phyloP scores from a whole-genome alignment of 176 grass and related monocot species.

The Aegilops sharonensis region DNA sequence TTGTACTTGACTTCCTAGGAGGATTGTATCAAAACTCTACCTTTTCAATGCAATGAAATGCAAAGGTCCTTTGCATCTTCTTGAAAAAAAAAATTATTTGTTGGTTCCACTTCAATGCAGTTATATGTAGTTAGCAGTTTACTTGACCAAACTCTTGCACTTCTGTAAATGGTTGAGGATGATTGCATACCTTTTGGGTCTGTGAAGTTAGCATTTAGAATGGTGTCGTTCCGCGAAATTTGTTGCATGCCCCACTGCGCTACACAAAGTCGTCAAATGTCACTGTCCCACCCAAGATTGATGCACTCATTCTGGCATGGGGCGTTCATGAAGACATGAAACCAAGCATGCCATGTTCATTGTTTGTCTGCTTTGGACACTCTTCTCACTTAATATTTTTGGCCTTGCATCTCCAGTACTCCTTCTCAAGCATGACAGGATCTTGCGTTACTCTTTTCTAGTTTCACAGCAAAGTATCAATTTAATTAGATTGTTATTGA shows the following conservation, averaged over 20 bases:
- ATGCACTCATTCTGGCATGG: background rate
- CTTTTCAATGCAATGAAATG: no score
- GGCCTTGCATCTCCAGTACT: background rate
- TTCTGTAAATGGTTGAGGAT: background rate
- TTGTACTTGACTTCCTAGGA: no score
- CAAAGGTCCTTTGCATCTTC: no score
- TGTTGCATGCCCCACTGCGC: background rate
- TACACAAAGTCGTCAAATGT: background rate
- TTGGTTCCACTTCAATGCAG: background rate
- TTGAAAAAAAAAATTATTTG: background rate
- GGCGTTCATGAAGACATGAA: background rate
- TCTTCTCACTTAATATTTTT: constrained; percentile 9
- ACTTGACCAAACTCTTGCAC: background rate
- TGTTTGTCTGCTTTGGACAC: background rate
- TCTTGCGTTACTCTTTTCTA: background rate
- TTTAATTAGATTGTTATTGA: background rate
- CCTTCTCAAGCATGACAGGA: background rate
- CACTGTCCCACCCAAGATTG: background rate
- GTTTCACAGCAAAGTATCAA: background rate
- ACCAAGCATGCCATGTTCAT: background rate
- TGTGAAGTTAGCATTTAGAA: background rate
- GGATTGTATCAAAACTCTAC: no score
- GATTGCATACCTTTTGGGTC: background rate
- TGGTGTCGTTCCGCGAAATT: background rate
- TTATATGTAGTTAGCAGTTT: constrained; percentile 11